Base-by-base conservation (phyloP, 495 filamentous ascomycete species). In the Penicillium macrosclerotiorum region DNA sequence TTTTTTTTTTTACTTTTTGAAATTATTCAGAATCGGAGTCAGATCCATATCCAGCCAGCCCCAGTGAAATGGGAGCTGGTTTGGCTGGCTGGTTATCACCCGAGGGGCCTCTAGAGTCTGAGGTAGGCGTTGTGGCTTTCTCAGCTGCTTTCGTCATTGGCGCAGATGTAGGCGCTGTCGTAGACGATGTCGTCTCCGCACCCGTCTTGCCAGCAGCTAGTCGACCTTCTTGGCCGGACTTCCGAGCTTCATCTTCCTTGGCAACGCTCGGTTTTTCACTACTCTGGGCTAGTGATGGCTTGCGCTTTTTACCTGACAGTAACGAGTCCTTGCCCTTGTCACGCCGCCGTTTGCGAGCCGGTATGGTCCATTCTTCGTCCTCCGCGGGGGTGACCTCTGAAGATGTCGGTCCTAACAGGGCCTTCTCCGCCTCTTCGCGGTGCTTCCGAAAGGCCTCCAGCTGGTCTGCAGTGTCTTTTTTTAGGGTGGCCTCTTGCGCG, bases 381-480 rank as follows among this genome's bases (percentile, higher is more conserved):
- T 71, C 69, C 2, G 43, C 60, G 2, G 62, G 67, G 0, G 52
- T 60, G 12, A 59, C 60, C 12, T 72, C 67, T 22, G 55, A 66
- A 4, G 63, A 59, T 1, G 58, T 57, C 22, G 66, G 65, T 23
- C 65, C 71, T 4, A 77, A 52, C 1, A 70, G 49, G 8, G 65
- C 75, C 52, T 71, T 76, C 64, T 88, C 82, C 0, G 74, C 78
- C 60, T 84, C 78, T 51, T 85, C 82, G 49, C 84, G 84, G 54
- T 82, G 79, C 55, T 74, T 71, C 25, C 86, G 74, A 54, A 95
- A 96, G 0, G 61, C 57, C 31, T 82, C 79, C 26, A 96, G 63
- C 52, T 88, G 83, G 54, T 87, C 82, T 16, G 79, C 75, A 11
- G 85, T 89, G 65, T 95, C 87, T 49, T 76, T 81, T 60, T 79